A percentile compares a stretch with the other conserved stretches of the same genome.
Evolutionary conservation across 768 basidiomycete genomes (phyloP).

Genomic region (Mycena albidolilacea): DNA sequence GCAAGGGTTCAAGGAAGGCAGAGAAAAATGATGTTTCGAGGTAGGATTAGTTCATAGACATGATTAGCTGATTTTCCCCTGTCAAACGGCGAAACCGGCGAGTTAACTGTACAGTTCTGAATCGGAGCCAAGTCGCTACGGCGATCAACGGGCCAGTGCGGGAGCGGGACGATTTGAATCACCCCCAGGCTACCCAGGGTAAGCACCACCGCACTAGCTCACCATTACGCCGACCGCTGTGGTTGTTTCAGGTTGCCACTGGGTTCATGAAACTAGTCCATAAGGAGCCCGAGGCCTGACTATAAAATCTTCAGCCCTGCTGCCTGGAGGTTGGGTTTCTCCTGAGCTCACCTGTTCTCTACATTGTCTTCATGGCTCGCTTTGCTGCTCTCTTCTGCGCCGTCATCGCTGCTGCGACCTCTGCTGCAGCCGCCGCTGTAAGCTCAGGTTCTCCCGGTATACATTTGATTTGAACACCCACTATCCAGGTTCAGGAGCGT

Average conservation of each 20-base stretch:
- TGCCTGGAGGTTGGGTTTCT: slow-evolving; percentile 19
- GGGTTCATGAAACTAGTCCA: slow-evolving; percentile 17
- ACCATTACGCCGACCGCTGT: slow-evolving; percentile 11
- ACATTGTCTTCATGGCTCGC: slow-evolving; percentile 14
- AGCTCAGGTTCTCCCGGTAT: slow-evolving; percentile 16
- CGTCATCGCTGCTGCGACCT: slow-evolving; percentile 1
- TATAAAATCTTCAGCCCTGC: slow-evolving; percentile 12
- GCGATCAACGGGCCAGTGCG: slow-evolving; percentile 5
- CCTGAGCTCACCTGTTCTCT: slow-evolving; percentile 11
- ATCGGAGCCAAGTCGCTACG: slow-evolving; percentile 15
- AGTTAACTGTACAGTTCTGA: slow-evolving; percentile 15
- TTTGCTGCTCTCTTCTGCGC: slow-evolving; percentile 4
- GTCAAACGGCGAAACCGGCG: slow-evolving; percentile 13
- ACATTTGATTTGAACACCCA: not conserved
- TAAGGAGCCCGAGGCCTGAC: slow-evolving; percentile 5
- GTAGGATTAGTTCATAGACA: slow-evolving; percentile 15
- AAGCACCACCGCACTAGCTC: not conserved
- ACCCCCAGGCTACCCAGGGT: slow-evolving; percentile 16
- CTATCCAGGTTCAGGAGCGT: not conserved
- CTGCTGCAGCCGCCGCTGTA: slow-evolving; percentile 13
- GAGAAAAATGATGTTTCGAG: slow-evolving; percentile 1
- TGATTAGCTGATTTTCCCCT: slow-evolving; percentile 18
- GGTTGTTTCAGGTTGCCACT: slow-evolving; percentile 14
- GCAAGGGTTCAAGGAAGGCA: slow-evolving; percentile 7
- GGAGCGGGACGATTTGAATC: slow-evolving; percentile 11